These are phyloP conservation scores for Nannizzia gypsea DNA, from an alignment of 2,329 filamentous ascomycete species.

Conservation along the genomic window DNA sequence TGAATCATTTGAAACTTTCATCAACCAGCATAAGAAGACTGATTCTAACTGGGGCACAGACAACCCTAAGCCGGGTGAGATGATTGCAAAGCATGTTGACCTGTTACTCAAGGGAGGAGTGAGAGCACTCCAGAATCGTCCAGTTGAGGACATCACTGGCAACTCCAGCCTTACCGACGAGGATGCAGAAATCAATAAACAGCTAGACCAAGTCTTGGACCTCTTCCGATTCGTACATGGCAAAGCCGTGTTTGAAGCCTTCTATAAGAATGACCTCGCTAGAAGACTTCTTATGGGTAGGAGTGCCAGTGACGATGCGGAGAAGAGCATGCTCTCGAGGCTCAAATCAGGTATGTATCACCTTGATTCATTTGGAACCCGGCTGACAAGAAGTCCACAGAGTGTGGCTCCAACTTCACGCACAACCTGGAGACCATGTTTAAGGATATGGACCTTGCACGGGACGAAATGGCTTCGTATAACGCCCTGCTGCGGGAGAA, in stretches of 20 bases:
- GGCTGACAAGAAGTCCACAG: slow-evolving; percentile 27
- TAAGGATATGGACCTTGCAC: slow-evolving; percentile 87
- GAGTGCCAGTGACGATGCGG: slow-evolving; percentile 87
- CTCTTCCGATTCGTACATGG: slow-evolving; percentile 95
- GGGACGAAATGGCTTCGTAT: slow-evolving; percentile 87
- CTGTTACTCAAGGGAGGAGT: slow-evolving; percentile 74
- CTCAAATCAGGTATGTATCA: slow-evolving; percentile 55
- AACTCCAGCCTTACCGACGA: slow-evolving; percentile 62
- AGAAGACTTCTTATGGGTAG: slow-evolving; percentile 79
- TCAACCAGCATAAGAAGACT: slow-evolving; percentile 72
- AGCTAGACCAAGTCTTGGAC: slow-evolving; percentile 84
- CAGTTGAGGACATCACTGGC: slow-evolving; percentile 45
- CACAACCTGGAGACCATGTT: slow-evolving; percentile 99
- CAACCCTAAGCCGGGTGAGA: slow-evolving; percentile 90
- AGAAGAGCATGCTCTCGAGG: slow-evolving; percentile 86
- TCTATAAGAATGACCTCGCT: slow-evolving; percentile 97
- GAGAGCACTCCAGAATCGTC: slow-evolving; percentile 62
- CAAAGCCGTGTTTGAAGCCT: slow-evolving; percentile 95
- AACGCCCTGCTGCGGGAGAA: slow-evolving; percentile 54
- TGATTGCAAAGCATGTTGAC: slow-evolving; percentile 97
- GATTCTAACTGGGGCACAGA: slow-evolving; percentile 63
- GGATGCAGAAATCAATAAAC: slow-evolving; percentile 79
- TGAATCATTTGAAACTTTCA: slow-evolving; percentile 77
- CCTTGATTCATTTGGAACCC: not conserved
- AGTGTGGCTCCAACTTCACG: slow-evolving; percentile 89